These are phyloP conservation scores for Yarrowia galli DNA, from an alignment of 1,139 yeast species.

Conservation along the genomic window DNA sequence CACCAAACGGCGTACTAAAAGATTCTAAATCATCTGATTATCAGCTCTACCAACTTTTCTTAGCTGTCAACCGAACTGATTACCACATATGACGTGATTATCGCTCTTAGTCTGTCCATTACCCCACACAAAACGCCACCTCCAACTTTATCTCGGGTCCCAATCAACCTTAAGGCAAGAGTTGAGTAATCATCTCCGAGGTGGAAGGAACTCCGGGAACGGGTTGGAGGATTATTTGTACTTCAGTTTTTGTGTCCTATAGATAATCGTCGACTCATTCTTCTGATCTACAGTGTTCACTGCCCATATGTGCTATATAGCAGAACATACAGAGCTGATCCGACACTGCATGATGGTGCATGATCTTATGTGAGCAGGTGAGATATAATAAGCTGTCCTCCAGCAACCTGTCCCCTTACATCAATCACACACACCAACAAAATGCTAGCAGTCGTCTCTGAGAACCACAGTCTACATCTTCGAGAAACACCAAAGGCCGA, in stretches of 20 bases:
- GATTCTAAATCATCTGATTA: not conserved
- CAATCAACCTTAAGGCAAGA: not conserved
- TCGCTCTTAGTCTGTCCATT: not conserved
- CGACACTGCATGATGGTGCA: not conserved
- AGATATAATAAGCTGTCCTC: not conserved
- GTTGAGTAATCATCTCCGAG: not conserved
- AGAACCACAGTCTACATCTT: conserved; percentile 4
- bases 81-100: not conserved
- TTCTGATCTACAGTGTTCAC: too few species aligned
- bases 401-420: not conserved
- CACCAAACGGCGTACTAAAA: not conserved
- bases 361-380: not conserved
- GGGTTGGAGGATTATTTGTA: not conserved
- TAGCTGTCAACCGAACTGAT: not conserved
- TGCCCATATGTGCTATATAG: too few species aligned
- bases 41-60: too few species aligned
- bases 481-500: not conserved
- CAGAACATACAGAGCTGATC: not conserved
- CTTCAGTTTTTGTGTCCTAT: not conserved
- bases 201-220: not conserved
- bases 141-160: conserved; percentile 1
- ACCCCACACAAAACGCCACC: conserved; percentile 33
- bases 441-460: conserved; percentile 20
- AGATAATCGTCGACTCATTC: too few species aligned
- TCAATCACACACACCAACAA: not conserved